Evolutionary conservation across 2,329 filamentous ascomycete genomes (phyloP), one percentile per base, ranked within the genome.

Genomic region (Didymella lethalis): DNA sequence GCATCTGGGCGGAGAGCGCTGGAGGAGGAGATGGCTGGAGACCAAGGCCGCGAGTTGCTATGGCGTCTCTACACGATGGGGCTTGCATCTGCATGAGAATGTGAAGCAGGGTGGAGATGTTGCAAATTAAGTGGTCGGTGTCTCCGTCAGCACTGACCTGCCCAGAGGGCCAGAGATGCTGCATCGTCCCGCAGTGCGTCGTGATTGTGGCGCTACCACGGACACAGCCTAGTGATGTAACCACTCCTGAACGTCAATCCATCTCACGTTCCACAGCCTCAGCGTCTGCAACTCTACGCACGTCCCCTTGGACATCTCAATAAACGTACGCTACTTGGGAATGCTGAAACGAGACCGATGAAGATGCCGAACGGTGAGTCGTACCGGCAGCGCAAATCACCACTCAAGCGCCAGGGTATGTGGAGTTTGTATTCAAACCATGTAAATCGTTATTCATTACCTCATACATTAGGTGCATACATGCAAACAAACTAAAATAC

Each of bases 401-500:
- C 40, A 50, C 18, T 40, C 18, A 26, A 28, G 36, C n/a, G 44
- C 16, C 26, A 43, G 34, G 20, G 47, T 26, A 40, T 7, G 43
- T 48, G 25, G 10, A 47, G 23, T 31, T 38, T 31, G 31, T 2
- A 23, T 31, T 41, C 41, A n/a, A 50, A 11, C 44, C 44, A 25
- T 25, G 31, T 53, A 6, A 43, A 29, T 59, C 56, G 43, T 59
- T 50, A 51, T 40, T 64, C 64, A 68, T 68, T 68, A 67, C 54
- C 59, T 57, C 61, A 65, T 68, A 71, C 67, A 69, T 69, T 67
- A 66, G 55, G 48, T 54, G 57, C 53, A 59, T 54, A 61, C 52
- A 63, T 54, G 48, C 50, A 50, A 59, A 60, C 43, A 59, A 61
- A 56, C 59, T 69, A 72, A 53, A 66, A 26, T 71, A 71, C 67